Evolutionary conservation across 1,284 basidiomycete species (phyloP).

Genomic region (Ganoderma boninense): DNA sequence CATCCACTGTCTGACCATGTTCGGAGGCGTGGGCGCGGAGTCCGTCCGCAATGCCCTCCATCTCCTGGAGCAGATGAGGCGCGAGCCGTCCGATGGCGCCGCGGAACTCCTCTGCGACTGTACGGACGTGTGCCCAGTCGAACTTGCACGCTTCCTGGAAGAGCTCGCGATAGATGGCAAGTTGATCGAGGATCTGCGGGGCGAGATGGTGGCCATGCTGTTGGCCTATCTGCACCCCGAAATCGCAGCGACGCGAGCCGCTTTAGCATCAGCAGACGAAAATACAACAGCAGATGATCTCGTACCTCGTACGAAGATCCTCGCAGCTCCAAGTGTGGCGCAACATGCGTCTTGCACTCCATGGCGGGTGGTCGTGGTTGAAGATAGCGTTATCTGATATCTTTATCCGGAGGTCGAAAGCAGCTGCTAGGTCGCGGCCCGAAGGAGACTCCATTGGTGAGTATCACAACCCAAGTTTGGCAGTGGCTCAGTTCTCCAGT

Average conservation of each 20-base stretch:
- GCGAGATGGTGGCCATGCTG: conserved; percentile 42
- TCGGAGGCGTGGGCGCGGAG: conserved; percentile 13
- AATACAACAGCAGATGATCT: not conserved
- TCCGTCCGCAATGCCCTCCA: conserved; percentile 45
- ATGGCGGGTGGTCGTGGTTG: not conserved
- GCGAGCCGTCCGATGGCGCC: conserved; percentile 37
- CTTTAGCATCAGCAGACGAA: not conserved
- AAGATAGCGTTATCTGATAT: conserved; percentile 3
- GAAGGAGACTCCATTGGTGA: not conserved
- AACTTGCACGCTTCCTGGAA: conserved; percentile 43
- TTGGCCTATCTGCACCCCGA: conserved; percentile 39
- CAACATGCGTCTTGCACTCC: conserved; percentile 9
- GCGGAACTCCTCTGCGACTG: conserved; percentile 39
- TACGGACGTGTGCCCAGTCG: conserved; percentile 42
- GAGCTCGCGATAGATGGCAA: conserved; percentile 43
- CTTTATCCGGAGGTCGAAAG: not conserved
- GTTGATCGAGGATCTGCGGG: conserved; percentile 41
- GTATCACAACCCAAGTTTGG: not conserved
- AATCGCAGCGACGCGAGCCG: not conserved
- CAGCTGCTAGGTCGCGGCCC: not conserved
- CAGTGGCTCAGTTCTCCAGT: too few species aligned
- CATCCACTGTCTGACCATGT: conserved; percentile 27
- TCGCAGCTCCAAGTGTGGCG: conserved; percentile 10
- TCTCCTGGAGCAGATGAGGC: conserved; percentile 44
- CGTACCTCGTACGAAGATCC: conserved; percentile 22